Conservation (phyloP, 2,329 filamentous ascomycete species). For the Colletotrichum spinosum region DNA sequence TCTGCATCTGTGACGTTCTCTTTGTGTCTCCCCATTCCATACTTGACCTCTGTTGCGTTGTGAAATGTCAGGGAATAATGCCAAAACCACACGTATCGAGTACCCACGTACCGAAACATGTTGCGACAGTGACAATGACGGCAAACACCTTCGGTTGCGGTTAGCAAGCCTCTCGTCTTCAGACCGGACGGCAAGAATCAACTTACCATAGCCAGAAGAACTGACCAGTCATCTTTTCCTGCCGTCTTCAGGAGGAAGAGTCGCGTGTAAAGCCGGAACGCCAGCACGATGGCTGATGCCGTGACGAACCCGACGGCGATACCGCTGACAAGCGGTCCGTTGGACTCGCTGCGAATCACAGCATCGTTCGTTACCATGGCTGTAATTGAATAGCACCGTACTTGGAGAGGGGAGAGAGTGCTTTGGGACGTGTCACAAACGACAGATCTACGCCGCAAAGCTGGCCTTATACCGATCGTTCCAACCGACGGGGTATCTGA, state of each 20-base stretch:
- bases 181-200: not conserved
- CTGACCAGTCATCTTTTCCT: constrained; percentile 45
- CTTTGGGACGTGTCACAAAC: too few species aligned
- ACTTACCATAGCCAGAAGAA: constrained; percentile 40
- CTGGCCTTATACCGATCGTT: too few species aligned
- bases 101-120: constrained; percentile 4
- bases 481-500: too few species aligned
- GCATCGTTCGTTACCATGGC: not conserved
- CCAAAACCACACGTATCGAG: too few species aligned
- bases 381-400: not conserved
- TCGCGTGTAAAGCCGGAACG: constrained; percentile 42
- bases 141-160: constrained; percentile 37
- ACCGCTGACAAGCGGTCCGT: constrained; percentile 39
- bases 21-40: constrained; percentile 43
- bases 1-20: constrained; percentile 39
- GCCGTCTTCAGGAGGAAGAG: constrained; percentile 39
- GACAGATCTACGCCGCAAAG: too few species aligned
- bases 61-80: not conserved
- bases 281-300: constrained; percentile 33
- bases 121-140: constrained; percentile 33
- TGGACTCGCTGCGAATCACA: constrained; percentile 38
- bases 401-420: too few species aligned
- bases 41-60: constrained; percentile 38
- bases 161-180: constrained; percentile 10
- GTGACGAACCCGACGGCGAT: constrained; percentile 40